Evolutionary conservation across 768 basidiomycete genomes (phyloP).

Genomic region (Lactifluus hygrophoroides): DNA sequence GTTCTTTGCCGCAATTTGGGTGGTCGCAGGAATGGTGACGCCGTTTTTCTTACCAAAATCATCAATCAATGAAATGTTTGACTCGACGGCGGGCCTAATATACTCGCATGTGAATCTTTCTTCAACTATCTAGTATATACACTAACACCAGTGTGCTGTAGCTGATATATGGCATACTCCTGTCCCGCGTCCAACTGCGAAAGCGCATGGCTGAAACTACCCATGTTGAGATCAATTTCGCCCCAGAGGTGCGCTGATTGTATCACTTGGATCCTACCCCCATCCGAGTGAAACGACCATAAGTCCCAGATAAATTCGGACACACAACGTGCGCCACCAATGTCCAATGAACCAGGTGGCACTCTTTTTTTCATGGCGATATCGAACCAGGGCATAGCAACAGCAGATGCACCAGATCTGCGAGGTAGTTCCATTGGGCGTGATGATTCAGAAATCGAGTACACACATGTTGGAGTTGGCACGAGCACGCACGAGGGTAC

Average conservation of each 20-base stretch:
- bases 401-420: not conserved
- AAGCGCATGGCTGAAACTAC: not conserved
- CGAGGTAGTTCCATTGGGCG: not conserved
- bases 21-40: not conserved
- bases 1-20: not conserved
- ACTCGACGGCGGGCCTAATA: not conserved
- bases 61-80: not conserved
- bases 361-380: not conserved
- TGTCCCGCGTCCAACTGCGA: not conserved
- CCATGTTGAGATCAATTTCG: not conserved
- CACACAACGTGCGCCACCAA: not conserved
- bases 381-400: not conserved
- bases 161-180: not conserved
- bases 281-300: not conserved
- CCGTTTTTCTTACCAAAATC: not conserved
- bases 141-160: not conserved
- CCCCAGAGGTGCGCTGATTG: not conserved
- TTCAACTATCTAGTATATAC: not conserved
- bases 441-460: not conserved
- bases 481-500: too few species aligned
- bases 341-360: not conserved
- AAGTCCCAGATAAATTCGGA: not conserved
- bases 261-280: not conserved
- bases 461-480: not conserved
- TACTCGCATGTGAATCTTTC: not conserved